Evolutionary conservation across 2,329 filamentous ascomycete species (phyloP), one percentile per base, ranked within the genome.

Genomic region (Pseudogymnoascus sp.): DNA sequence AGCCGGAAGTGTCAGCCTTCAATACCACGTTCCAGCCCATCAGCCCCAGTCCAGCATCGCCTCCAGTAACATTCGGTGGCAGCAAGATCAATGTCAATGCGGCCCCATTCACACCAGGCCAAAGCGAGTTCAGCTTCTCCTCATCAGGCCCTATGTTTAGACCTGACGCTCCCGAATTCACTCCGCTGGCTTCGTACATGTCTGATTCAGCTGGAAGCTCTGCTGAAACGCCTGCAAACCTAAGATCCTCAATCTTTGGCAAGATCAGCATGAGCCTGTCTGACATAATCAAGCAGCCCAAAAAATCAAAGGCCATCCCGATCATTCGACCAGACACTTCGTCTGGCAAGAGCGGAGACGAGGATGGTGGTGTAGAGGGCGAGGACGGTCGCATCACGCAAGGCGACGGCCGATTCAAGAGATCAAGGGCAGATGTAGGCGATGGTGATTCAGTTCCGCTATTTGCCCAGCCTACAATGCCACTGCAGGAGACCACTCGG

Each of bases 261-360:
- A 87, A 86, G 44, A 88, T 93, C 67, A 83, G 85, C 66, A 77
- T 89, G 33, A 83, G 80, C 62, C 75, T 81, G 33, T 80, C 82
- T 13, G 86, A 90, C 21, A 81, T 86, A 60, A 77, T 84, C 29
- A 89, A 89, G 70, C 83, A 87, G 6, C 74, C 77, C 0, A 91
- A 89, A 76, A 86, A 85, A 69, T 90, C 88, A 4, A 97, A 95
- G 76, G 91, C 91, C 9, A 83, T 96, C 62, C 89, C 92, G 0
- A 96, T 96, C 66, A 77, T 93, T 9, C 82, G 81, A 40, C 89
- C 90, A 1, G 80, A 85, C 64, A 86, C 79, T 69, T 76, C 67
- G 64, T 78, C 79, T 68, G 74, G 78, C 66, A 70, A 72, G 29
- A 72, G 73, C 53, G 70, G 71, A 63, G 71, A 72, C 29, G 74